Evolutionary conservation across 1,284 basidiomycete genomes (phyloP), one percentile per base, ranked within the genome.

Genomic region (Exobasidium rhododendri): DNA sequence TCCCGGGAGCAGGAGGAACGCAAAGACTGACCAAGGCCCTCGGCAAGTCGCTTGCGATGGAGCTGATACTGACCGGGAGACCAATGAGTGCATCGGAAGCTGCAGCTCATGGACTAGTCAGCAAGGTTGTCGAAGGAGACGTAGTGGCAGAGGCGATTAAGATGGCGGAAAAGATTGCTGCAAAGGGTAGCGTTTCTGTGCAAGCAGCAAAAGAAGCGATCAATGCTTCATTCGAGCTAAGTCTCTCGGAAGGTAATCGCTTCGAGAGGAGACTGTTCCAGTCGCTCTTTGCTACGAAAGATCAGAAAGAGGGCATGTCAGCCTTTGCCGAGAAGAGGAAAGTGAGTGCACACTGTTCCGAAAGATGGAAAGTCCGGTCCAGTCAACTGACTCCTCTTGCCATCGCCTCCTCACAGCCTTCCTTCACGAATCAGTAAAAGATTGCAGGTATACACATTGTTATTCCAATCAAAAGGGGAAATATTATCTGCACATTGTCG

Each of bases 311-410:
- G 83, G 92, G 94, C 28, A 97, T 97, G 94, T 80, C 84, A 43
- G 94, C 94, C n/a, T 97, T 98, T 78, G 88, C 88, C n/a, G 92
- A 97, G 82, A 98, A 97, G 85, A 86, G 94, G 79, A 91, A 91
- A 82, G 62, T 62, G 47, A 61, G 62, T 52, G 24, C 29, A 28
- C 50, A 32, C 3, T 32, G 50, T 40, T 3, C 2, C 3, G 3
- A 44, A 40, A 4, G 30, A 3, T 4, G 32, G 11, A 35, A 32
- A 55, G 29, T 6, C 3, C 10, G 14, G 14, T 50, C 14, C 14
- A 40, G 35, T 40, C 17, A 40, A 40, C 17, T 17, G 17, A 35
- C 50, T 14, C 22, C 26, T 24, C 50, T 17, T 40, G 35, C 17
- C 35, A 40, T 52, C 14, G 17, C 35, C 4, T 10, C 4, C 50